Evolutionary conservation across 2,329 filamentous ascomycete genomes (phyloP).

Genomic region (Catunica adiposa): DNA sequence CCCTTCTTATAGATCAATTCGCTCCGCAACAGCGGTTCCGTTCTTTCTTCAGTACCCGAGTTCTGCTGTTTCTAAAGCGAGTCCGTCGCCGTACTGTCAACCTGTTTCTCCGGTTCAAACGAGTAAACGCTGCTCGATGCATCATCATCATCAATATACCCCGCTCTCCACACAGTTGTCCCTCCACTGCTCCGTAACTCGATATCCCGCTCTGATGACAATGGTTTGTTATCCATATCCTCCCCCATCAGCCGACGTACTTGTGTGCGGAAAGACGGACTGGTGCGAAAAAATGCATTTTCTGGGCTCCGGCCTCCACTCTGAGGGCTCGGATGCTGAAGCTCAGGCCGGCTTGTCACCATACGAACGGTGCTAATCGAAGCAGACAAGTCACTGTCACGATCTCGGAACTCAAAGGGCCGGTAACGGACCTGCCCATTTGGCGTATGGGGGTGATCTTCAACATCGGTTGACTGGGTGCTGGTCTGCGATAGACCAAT

Average conservation of each 20-base stretch:
- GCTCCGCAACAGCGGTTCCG: no score
- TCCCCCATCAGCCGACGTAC: conserved; percentile 12
- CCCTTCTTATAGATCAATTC: no score
- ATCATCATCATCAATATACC: conserved; percentile 6
- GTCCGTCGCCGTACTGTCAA: background rate
- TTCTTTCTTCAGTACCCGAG: background rate
- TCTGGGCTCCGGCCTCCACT: conserved; percentile 7
- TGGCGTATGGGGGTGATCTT: conserved; percentile 5
- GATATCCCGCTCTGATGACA: background rate
- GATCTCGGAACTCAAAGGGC: conserved; percentile 8
- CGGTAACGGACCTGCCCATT: background rate
- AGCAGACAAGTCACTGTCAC: conserved; percentile 9
- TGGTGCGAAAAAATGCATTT: conserved; percentile 12
- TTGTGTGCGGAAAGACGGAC: conserved; percentile 10
- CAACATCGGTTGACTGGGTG: conserved; percentile 5
- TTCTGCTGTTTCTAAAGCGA: conserved; percentile 1
- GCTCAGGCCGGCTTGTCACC: conserved; percentile 8
- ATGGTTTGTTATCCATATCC: background rate
- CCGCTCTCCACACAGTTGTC: conserved; percentile 6
- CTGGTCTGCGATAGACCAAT: conserved; percentile 2
- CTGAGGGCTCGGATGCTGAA: conserved; percentile 13
- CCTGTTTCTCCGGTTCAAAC: background rate
- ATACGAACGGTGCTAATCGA: conserved; percentile 12
- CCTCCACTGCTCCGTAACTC: background rate
- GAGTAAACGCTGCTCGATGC: conserved; percentile 10